Base-by-base conservation (phyloP, 345 rosid species). In the Dovyalis caffra region DNA sequence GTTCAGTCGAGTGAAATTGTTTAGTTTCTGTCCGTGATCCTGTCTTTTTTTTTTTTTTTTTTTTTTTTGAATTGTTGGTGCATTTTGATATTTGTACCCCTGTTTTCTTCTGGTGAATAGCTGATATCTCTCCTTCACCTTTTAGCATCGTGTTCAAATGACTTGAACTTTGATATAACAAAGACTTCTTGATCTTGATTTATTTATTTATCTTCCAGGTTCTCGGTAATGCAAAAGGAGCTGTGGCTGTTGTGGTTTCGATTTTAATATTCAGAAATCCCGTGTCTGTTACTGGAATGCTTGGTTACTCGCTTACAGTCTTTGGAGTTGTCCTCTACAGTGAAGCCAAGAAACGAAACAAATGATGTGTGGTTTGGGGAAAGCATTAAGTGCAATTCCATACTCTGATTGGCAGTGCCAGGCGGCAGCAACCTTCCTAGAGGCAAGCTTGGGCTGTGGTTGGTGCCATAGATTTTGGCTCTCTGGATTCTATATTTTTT, bases 161-260 rank as follows among this genome's bases (percentile, higher is more conserved):
- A 16, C 47, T 10, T 69, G 20, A 29, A 20, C 18, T 37, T 25
- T 23, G 25, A 38, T 47, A 66, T 28, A 18, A 67, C 61, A 72
- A 64, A 61, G 9, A 32, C 37, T 65, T 21, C 8, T 28, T 69
- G 45, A 67, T 80, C 78, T n/a, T n/a, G n/a, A n/a, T n/a, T n/a
- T n/a, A n/a, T n/a, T n/a, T n/a, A n/a, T n/a, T n/a, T n/a, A n/a
- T n/a, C n/a, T 74, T 70, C 75, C 87, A 96, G 97, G 98, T 96
- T 67, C 89, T 96, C 67, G 99, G 99, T 71, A 96, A 96, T 76
- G 99, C 99, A 18, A 96, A 96, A 83, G 99, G 99, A 35, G 98
- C 99, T 5, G 97, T 93, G 70, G 99, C 98, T 6, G 98, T 96
- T 80, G 99, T 96, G 78, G 88, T 96, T 12, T 96, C 99, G 0